phyloP scores from a whole-genome alignment of 2,329 filamentous ascomycete species.

The Aspergillus clavatus region DNA sequence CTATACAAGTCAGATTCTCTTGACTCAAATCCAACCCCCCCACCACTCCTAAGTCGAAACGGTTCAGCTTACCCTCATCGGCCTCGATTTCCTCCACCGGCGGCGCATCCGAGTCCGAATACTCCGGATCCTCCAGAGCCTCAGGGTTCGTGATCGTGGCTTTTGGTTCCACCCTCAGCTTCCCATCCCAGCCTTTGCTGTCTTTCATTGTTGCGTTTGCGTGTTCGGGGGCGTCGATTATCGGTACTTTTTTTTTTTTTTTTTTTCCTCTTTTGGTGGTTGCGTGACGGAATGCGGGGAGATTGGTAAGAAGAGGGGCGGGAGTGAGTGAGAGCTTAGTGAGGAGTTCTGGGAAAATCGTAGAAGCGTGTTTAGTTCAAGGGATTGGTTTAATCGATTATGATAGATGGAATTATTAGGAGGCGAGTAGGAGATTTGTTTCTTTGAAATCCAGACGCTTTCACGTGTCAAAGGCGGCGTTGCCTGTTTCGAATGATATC shows the following conservation, averaged over 20 bases:
- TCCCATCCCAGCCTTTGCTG: conserved; percentile 45
- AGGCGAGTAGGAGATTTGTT: too few relatives aligned
- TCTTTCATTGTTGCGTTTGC: conserved; percentile 32
- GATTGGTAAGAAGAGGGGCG: too few relatives aligned
- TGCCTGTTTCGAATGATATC: too few relatives aligned
- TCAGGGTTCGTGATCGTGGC: conserved; percentile 70
- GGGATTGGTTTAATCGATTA: too few relatives aligned
- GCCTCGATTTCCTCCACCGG: conserved; percentile 71
- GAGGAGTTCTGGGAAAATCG: too few relatives aligned
- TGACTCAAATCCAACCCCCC: neutral
- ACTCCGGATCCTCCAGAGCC: conserved; percentile 77
- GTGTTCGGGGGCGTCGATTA: too few relatives aligned
- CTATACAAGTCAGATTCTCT: conserved; percentile 31
- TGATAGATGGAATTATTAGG: too few relatives aligned
- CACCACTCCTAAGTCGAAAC: neutral
- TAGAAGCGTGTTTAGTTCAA: too few relatives aligned
- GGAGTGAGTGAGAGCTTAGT: too few relatives aligned
- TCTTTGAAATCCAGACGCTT: too few relatives aligned
- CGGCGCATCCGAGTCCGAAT: conserved; percentile 66
- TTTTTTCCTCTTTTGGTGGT: conserved; percentile 6
- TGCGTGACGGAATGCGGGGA: conserved; percentile 23
- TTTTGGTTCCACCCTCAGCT: conserved; percentile 59
- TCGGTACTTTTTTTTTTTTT: neutral
- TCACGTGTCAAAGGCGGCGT: neutral
- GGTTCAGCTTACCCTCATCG: conserved; percentile 75